Conservation (phyloP, 139 green algal genomes). For the Desmodesmus armatus region DNA sequence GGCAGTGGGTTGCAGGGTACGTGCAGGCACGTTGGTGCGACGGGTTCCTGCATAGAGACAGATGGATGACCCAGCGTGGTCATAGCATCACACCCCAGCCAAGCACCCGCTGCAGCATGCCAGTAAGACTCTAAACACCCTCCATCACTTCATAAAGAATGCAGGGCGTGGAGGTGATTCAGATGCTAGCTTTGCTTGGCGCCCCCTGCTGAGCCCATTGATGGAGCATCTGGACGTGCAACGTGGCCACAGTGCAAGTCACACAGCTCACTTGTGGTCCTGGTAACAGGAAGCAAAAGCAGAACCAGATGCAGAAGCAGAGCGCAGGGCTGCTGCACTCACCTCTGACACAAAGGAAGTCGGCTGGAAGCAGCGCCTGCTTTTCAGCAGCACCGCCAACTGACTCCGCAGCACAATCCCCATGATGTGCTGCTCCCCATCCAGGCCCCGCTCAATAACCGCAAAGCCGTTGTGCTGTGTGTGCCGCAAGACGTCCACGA, state of each 20-base stretch:
- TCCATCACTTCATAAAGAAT: not conserved
- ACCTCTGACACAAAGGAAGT: slow-evolving; percentile 47
- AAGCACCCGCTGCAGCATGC: too few species aligned
- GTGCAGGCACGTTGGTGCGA: too few species aligned
- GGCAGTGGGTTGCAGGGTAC: too few species aligned
- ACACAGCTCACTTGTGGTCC: not conserved
- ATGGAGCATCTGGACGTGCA: not conserved
- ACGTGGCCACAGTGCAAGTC: not conserved
- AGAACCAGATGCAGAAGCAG: not conserved
- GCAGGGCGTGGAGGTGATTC: too few species aligned
- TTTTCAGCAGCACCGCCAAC: slow-evolving; percentile 68
- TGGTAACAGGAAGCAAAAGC: not conserved
- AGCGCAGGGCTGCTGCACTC: not conserved
- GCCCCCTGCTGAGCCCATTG: too few species aligned
- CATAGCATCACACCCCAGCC: too few species aligned
- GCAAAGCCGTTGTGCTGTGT: slow-evolving; percentile 78
- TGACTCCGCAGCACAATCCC: slow-evolving; percentile 71
- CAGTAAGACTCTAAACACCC: not conserved
- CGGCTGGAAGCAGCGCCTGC: slow-evolving; percentile 51
- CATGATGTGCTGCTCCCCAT: slow-evolving; percentile 52
- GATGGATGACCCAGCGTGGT: not conserved
- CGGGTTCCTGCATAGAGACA: too few species aligned
- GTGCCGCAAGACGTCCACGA: slow-evolving; percentile 59
- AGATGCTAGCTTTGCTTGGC: too few species aligned
- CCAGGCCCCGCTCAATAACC: slow-evolving; percentile 55